These are phyloP conservation scores for Diplocarpon mali DNA, from an alignment of 2,329 filamentous ascomycete genomes.

Conservation along the genomic window DNA sequence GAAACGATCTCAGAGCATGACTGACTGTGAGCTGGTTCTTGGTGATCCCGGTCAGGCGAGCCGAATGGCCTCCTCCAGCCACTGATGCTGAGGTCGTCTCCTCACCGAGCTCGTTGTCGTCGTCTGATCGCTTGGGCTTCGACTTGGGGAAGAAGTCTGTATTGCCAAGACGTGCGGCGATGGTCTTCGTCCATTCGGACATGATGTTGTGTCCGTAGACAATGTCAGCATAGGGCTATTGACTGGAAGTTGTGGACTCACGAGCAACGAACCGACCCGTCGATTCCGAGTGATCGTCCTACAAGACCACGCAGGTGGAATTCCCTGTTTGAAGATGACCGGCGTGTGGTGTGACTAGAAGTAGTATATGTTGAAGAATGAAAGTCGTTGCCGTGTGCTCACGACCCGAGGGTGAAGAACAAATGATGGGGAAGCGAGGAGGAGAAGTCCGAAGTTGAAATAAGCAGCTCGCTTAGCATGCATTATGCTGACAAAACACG, in stretches of 20 bases:
- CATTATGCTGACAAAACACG: not conserved
- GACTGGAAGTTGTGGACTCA: not conserved
- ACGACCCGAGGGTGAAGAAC: no score
- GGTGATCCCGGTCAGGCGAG: constrained; percentile 31
- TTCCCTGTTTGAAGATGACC: no score
- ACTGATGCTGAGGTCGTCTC: constrained; percentile 6
- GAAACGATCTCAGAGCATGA: constrained; percentile 42
- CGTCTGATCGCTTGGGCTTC: constrained; percentile 4
- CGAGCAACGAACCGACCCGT: no score
- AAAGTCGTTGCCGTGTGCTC: no score
- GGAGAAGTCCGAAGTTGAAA: not conserved
- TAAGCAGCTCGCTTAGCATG: constrained; percentile 1
- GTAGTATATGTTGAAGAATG: no score
- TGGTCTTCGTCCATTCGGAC: constrained; percentile 4
- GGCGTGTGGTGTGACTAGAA: no score
- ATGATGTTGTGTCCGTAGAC: not conserved
- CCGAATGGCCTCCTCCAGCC: constrained; percentile 16
- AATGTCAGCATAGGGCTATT: not conserved
- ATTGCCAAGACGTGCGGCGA: constrained; percentile 1
- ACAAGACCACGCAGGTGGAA: no score
- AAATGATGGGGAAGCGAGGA: not conserved
- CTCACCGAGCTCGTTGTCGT: constrained; percentile 7
- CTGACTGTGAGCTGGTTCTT: constrained; percentile 48
- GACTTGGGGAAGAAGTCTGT: constrained; percentile 1
- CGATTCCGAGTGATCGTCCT: no score